A percentile compares a stretch with the other conserved stretches of the same genome.
These are phyloP conservation scores for Apophysomyces elegans DNA, from an alignment of 371 early-diverging fungal species.

Conservation along the genomic window DNA sequence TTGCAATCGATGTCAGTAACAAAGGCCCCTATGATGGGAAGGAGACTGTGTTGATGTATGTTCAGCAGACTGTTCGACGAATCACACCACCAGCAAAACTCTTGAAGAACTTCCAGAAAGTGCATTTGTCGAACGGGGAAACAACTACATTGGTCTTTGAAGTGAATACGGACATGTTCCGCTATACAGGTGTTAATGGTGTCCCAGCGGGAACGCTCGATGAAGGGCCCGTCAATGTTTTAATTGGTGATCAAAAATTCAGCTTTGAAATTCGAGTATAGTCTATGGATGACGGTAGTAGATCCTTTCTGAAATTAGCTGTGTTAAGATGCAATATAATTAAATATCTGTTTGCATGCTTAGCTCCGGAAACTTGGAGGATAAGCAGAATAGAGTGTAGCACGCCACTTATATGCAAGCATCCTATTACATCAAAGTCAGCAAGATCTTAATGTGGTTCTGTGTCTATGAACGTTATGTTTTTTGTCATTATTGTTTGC, in stretches of 20 bases:
- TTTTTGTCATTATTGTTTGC: too few relatives aligned
- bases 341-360: too few relatives aligned
- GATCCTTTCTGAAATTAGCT: too few relatives aligned
- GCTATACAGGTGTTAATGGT: constrained; percentile 39
- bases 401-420: too few relatives aligned
- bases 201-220: constrained; percentile 32
- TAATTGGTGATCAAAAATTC: constrained; percentile 31
- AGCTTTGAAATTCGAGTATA: constrained; percentile 23
- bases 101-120: constrained; percentile 60
- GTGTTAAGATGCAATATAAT: too few relatives aligned
- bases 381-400: too few relatives aligned
- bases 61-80: constrained; percentile 59
- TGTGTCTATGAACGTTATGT: too few relatives aligned
- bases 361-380: too few relatives aligned
- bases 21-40: constrained; percentile 51
- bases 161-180: constrained; percentile 36
- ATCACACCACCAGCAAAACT: constrained; percentile 42
- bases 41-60: constrained; percentile 65
- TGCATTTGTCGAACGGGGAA: constrained; percentile 45
- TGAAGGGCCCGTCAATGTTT: constrained; percentile 29
- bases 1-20: constrained; percentile 55
- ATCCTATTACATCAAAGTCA: too few relatives aligned
- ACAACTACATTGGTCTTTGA: constrained; percentile 48
- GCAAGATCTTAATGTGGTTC: too few relatives aligned
- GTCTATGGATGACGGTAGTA: too few relatives aligned